Percentiles rank a stretch among this genome's conserved stretches.
phyloP scores from a whole-genome alignment of 139 green algal genomes.

The Chlamydomonas incerta region DNA sequence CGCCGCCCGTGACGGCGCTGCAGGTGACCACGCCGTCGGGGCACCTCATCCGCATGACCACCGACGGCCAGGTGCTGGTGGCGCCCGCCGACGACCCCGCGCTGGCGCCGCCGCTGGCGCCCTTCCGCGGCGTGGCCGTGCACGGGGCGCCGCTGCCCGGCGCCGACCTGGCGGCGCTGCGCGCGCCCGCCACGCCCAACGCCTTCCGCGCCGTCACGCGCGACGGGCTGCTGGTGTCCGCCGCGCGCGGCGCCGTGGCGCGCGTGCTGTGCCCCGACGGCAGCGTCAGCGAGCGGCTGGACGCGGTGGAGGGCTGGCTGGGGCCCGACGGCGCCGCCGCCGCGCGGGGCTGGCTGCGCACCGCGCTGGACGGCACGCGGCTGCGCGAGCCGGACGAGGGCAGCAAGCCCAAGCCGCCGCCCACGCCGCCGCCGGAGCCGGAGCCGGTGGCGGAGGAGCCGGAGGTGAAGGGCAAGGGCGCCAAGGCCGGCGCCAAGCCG shows the following conservation, averaged over 20 bases:
- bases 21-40: conserved; percentile 40
- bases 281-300: conserved; percentile 49
- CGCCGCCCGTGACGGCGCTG: conserved; percentile 35
- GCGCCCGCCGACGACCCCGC: not conserved
- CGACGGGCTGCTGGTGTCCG: conserved; percentile 49
- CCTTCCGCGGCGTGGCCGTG: conserved; percentile 51
- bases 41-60: conserved; percentile 48
- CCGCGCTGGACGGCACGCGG: conserved; percentile 47
- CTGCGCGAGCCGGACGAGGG: conserved; percentile 52
- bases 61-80: conserved; percentile 55
- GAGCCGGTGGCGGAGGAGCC: not conserved
- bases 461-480: not conserved
- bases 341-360: conserved; percentile 47
- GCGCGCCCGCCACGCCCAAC: conserved; percentile 10
- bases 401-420: conserved; percentile 7
- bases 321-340: not conserved
- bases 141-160: conserved; percentile 54
- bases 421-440: conserved; percentile 12
- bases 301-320: conserved; percentile 32
- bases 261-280: conserved; percentile 59
- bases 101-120: conserved; percentile 2
- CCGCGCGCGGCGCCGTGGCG: conserved; percentile 14
- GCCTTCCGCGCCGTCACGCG: conserved; percentile 58
- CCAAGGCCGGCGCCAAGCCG: not conserved
- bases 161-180: conserved; percentile 41